Conservation (phyloP, 2,329 filamentous ascomycete species). For the Paracorniculantispora psalliotae region DNA sequence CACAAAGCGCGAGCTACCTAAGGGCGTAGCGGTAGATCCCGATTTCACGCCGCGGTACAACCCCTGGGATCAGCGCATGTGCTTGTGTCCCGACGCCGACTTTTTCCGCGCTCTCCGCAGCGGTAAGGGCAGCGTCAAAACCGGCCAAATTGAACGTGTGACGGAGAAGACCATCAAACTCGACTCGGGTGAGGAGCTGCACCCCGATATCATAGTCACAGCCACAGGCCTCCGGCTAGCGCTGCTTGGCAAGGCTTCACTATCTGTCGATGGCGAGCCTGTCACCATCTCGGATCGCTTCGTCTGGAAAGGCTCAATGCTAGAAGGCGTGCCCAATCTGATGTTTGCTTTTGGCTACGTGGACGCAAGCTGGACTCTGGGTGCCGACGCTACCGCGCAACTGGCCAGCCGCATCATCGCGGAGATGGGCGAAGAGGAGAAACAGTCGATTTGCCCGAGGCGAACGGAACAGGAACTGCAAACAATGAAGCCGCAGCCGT, state of each 20-base stretch:
- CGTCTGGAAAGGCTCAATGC: conserved; percentile 57
- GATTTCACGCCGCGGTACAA: conserved; percentile 52
- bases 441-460: conserved; percentile 17
- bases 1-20: conserved; percentile 43
- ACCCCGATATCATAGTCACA: conserved; percentile 59
- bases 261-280: conserved; percentile 46
- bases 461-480: neutral
- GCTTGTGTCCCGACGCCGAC: conserved; percentile 46
- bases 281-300: conserved; percentile 41
- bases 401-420: conserved; percentile 47
- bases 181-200: conserved; percentile 37
- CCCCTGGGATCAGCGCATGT: conserved; percentile 66
- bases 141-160: conserved; percentile 41
- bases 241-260: conserved; percentile 47
- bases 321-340: conserved; percentile 58
- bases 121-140: conserved; percentile 37
- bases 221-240: conserved; percentile 57
- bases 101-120: conserved; percentile 38
- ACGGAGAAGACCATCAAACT: conserved; percentile 41
- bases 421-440: conserved; percentile 40
- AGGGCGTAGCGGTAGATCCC: conserved; percentile 41
- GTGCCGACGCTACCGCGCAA: conserved; percentile 48
- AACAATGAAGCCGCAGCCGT: neutral
- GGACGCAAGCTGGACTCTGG: conserved; percentile 58
- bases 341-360: conserved; percentile 57